Evolutionary conservation across 495 filamentous ascomycete species (phyloP), one percentile per base, ranked within the genome.

Genomic region (Sabuloglossum arenarium): DNA sequence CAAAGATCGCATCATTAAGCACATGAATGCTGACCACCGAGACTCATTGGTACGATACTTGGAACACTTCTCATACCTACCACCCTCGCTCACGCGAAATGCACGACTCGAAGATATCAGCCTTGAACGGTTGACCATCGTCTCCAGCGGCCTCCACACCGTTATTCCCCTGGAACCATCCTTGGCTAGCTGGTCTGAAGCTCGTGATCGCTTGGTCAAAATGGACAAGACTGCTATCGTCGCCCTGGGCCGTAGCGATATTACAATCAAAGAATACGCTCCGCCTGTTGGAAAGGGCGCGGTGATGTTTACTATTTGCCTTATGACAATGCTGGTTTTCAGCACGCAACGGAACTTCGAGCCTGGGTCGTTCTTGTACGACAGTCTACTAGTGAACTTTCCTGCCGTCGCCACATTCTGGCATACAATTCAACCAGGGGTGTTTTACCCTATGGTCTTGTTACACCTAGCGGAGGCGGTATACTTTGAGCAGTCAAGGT

Each of bases 21-120:
- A 91, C 72, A 88, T 91, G 84, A 89, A 89, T 71, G 70, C 69
- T 39, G 81, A 87, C 71, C 86, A 89, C 68, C 65, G 68, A 60
- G 71, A 73, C 59, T 82, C 84, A 29, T 72, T 91, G 16, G 63
- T 68, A 43, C 74, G 81, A 57, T 88, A 84, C 68, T 74, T 88
- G 0, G 71, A 75, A 58, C 73, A 82, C 66, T 83, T 75, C 73
- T 65, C 61, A 60, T 58, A 67, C 6, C 64, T 81, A 34, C 71
- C 76, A 46, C 63, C 71, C 8, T 61, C 63, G 27, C 65, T 73
- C 51, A 57, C 64, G 27, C 65, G 74, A 57, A 63, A 73, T 53
- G 77, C 80, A 8, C 62, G 68, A 19, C 69, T 89, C 56, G 69
- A 72, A 55, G 79, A 84, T 64, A 69, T 90, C 61, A 69, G 64